Conservation (phyloP, 306 rosid species). For the Elaeagnus macrophylla region DNA sequence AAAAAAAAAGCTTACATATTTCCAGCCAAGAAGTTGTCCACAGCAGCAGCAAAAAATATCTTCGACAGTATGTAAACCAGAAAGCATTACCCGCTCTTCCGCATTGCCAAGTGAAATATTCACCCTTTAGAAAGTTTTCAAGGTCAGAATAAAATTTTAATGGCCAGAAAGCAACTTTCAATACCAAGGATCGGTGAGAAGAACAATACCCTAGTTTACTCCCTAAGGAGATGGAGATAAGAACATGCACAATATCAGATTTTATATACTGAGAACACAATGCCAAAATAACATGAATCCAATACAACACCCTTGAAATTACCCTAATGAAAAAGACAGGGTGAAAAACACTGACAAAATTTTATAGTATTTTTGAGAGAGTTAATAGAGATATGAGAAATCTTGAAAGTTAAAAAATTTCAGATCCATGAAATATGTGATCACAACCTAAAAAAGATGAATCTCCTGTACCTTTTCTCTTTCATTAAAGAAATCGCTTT, state of each 20-base stretch:
- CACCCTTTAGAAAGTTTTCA: constrained; percentile 38
- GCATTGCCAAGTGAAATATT: constrained; percentile 56
- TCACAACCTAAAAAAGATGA: too few relatives aligned
- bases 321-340: neutral
- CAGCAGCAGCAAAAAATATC: constrained; percentile 81
- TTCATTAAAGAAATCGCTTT: too few relatives aligned
- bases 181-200: neutral
- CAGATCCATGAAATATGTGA: too few relatives aligned
- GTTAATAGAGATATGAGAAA: neutral
- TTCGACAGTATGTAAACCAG: constrained; percentile 82
- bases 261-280: too few relatives aligned
- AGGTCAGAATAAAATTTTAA: constrained; percentile 14
- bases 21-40: constrained; percentile 89
- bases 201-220: neutral
- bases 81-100: constrained; percentile 63
- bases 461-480: too few relatives aligned
- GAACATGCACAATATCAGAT: too few relatives aligned
- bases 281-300: neutral
- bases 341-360: neutral
- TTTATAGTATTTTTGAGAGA: neutral
- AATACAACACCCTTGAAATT: neutral
- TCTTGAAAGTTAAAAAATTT: too few relatives aligned
- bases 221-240: too few relatives aligned
- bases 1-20: constrained; percentile 57
- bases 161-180: constrained; percentile 14